Evolutionary conservation across 495 filamentous ascomycete genomes (phyloP).

Genomic region (Xylaria palmicola): DNA sequence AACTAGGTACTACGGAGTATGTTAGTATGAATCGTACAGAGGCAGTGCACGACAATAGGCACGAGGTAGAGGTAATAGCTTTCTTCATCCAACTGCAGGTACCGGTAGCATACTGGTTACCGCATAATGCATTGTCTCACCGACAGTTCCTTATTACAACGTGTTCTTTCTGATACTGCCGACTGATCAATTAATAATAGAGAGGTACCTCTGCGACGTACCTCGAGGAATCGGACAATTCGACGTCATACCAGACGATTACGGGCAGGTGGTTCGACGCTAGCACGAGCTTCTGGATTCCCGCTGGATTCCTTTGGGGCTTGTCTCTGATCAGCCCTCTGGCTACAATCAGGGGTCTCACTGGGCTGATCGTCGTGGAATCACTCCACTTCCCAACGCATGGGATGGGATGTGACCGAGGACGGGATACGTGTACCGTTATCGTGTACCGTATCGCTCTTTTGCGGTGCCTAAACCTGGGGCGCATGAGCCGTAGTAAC

Average conservation of each 20-base stretch:
- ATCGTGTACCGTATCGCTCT: too few relatives aligned
- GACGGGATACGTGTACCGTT: too few relatives aligned
- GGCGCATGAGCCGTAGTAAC: too few relatives aligned
- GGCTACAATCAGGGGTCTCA: not conserved
- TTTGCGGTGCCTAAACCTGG: too few relatives aligned
- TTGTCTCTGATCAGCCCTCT: not conserved
- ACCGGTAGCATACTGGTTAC: too few relatives aligned
- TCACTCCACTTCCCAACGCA: not conserved
- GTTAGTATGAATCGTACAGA: not conserved
- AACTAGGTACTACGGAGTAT: too few relatives aligned
- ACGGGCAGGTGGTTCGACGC: slow-evolving; percentile 10
- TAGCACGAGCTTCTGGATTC: not conserved
- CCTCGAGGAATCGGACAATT: slow-evolving; percentile 8
- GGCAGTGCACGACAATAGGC: too few relatives aligned
- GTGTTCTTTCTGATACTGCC: slow-evolving; percentile 11
- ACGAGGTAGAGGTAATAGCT: too few relatives aligned
- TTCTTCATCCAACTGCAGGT: too few relatives aligned
- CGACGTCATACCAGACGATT: slow-evolving; percentile 18
- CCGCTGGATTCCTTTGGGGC: not conserved
- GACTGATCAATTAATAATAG: slow-evolving; percentile 11
- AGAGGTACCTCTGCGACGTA: not conserved
- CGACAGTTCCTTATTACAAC: slow-evolving; percentile 15
- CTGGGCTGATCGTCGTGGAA: not conserved
- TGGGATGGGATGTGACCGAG: too few relatives aligned
- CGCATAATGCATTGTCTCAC: too few relatives aligned